These are phyloP conservation scores for Colletotrichum sp. DNA, from an alignment of 2,329 filamentous ascomycete genomes.

Conservation along the genomic window DNA sequence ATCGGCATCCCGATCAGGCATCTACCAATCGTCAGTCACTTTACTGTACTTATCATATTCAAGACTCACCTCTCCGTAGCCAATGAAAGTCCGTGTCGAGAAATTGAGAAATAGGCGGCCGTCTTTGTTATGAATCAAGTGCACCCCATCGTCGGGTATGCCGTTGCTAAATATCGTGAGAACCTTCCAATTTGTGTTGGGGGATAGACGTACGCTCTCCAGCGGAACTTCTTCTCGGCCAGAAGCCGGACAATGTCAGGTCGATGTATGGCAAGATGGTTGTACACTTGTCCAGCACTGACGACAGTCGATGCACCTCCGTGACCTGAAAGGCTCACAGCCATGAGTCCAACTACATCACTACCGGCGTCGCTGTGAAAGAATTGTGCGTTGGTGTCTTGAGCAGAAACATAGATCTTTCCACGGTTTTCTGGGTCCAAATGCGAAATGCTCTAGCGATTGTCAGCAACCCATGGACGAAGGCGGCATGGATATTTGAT, in stretches of 20 bases:
- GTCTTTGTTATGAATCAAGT: not conserved
- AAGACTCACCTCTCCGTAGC: not conserved
- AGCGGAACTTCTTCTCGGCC: not conserved
- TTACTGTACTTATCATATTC: accelerated
- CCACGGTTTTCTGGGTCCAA: not conserved
- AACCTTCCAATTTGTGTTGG: not conserved
- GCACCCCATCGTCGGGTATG: not conserved
- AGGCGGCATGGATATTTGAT: not conserved
- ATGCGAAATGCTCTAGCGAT: not conserved
- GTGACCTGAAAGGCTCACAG: not conserved
- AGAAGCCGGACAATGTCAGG: not conserved
- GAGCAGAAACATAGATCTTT: not conserved
- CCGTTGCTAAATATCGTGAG: not conserved
- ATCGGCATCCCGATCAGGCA: not conserved
- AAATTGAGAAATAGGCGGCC: not conserved
- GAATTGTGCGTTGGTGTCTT: not conserved
- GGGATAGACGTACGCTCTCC: not conserved
- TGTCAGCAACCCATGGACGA: not conserved
- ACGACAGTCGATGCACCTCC: not conserved
- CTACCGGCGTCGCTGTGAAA: not conserved
- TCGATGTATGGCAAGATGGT: not conserved
- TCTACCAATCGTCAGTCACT: not conserved
- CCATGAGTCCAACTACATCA: not conserved
- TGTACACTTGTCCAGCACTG: not conserved
- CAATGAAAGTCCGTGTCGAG: not conserved